These are phyloP conservation scores for Pseudozyma pruni DNA, from an alignment of 1,284 basidiomycete genomes.

Conservation along the genomic window DNA sequence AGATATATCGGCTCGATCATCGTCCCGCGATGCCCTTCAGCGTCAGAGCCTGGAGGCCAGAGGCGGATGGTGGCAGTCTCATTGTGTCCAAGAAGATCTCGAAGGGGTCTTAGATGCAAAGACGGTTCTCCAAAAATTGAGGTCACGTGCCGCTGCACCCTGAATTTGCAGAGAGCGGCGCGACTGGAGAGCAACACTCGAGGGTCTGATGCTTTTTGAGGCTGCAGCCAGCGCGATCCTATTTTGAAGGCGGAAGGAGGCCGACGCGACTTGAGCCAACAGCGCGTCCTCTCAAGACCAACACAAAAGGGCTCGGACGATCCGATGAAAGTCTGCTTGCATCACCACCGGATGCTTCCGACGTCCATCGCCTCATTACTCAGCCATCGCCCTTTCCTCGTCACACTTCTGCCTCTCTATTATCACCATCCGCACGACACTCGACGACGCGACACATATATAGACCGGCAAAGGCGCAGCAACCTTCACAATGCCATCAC, in stretches of 20 bases:
- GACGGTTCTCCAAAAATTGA: conserved; percentile 1
- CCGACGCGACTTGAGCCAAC: conserved; percentile 22
- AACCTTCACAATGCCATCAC: conserved; percentile 32
- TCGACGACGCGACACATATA: not conserved
- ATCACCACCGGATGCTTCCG: conserved; percentile 1
- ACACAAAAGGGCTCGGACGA: conserved; percentile 13
- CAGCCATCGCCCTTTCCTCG: not conserved
- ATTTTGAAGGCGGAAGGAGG: not conserved
- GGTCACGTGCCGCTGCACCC: conserved; percentile 25
- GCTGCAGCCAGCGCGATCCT: conserved; percentile 11
- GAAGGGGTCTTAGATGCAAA: no score
- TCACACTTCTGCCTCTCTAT: not conserved
- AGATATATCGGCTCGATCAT: no score
- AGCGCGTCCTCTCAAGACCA: conserved; percentile 27
- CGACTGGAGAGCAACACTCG: conserved; percentile 40
- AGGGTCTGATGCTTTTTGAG: not conserved
- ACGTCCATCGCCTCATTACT: conserved; percentile 3
- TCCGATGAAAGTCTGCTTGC: not conserved
- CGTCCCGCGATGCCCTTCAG: no score
- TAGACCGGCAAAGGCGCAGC: no score
- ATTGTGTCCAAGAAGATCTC: no score
- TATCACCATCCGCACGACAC: conserved; percentile 1
- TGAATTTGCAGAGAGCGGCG: conserved; percentile 1
- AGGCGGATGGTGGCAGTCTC: no score
- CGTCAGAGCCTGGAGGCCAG: no score